These are phyloP conservation scores for Hermanozyma aechmeae DNA, from an alignment of 805 yeast species.

Conservation along the genomic window DNA sequence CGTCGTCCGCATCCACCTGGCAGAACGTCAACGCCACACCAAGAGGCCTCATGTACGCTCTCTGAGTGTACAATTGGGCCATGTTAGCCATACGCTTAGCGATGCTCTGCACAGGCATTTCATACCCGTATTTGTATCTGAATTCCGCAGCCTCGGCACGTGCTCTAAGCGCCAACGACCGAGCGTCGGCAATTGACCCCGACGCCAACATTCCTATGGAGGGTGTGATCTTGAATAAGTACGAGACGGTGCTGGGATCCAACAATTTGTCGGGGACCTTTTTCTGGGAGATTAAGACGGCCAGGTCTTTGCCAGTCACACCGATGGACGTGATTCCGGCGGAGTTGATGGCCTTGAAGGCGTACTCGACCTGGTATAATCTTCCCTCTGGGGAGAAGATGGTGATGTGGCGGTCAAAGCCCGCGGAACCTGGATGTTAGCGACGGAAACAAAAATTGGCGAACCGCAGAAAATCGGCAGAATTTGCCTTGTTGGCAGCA, in stretches of 20 bases:
- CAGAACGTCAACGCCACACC: slow-evolving; percentile 90
- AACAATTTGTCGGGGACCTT: slow-evolving; percentile 92
- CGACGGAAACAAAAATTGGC: too few species aligned
- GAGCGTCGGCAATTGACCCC: slow-evolving; percentile 94
- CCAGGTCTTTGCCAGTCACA: slow-evolving; percentile 75
- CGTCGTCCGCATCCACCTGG: slow-evolving; percentile 61
- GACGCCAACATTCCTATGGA: slow-evolving; percentile 85
- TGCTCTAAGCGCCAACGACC: slow-evolving; percentile 84
- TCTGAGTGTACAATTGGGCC: slow-evolving; percentile 91
- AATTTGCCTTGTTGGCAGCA: neutral
- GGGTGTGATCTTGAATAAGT: slow-evolving; percentile 74
- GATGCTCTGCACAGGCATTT: slow-evolving; percentile 88
- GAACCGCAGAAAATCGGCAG: too few species aligned
- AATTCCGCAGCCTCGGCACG: slow-evolving; percentile 94
- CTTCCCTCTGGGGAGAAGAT: slow-evolving; percentile 98
- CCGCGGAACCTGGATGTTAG: slow-evolving; percentile 74
- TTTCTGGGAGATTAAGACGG: slow-evolving; percentile 88
- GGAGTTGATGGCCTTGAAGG: slow-evolving; percentile 92
- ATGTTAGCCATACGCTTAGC: slow-evolving; percentile 94
- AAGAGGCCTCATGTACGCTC: slow-evolving; percentile 97
- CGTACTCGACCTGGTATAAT: slow-evolving; percentile 94
- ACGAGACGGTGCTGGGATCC: slow-evolving; percentile 80
- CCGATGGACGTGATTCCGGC: slow-evolving; percentile 87
- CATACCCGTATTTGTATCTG: slow-evolving; percentile 89
- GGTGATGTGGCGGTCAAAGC: slow-evolving; percentile 97